A percentile compares a stretch with the other conserved stretches of the same genome.
phyloP scores from a whole-genome alignment of 495 filamentous ascomycete genomes.

The Aspergillus avenaceus region DNA sequence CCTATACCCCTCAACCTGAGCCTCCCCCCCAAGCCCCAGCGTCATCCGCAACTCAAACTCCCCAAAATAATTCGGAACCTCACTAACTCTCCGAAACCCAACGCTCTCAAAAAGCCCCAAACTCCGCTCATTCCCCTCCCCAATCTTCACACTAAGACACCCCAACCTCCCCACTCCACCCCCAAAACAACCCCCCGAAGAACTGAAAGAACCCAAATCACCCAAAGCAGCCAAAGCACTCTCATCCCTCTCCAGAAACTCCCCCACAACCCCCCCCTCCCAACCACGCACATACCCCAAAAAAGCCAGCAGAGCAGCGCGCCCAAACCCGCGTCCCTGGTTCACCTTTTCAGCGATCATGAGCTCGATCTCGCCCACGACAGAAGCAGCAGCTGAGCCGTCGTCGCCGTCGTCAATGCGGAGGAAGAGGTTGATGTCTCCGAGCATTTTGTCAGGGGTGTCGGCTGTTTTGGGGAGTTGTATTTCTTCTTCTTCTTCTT shows the following conservation, averaged over 20 bases:
- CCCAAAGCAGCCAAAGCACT: conserved; percentile 12
- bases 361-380: conserved; percentile 76
- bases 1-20: conserved; percentile 29
- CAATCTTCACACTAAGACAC: conserved; percentile 60
- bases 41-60: conserved; percentile 53
- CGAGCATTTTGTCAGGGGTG: conserved; percentile 59
- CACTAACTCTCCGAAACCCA: conserved; percentile 47
- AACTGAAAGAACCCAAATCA: too few species aligned
- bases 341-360: conserved; percentile 69
- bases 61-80: conserved; percentile 60
- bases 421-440: conserved; percentile 86
- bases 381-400: conserved; percentile 26
- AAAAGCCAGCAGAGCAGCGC: conserved; percentile 62
- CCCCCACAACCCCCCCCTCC: conserved; percentile 48
- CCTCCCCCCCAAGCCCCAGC: conserved; percentile 22
- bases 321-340: conserved; percentile 62
- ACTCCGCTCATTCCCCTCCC: conserved; percentile 49
- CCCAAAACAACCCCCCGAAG: conserved; percentile 3
- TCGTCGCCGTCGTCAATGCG: conserved; percentile 42
- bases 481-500: neutral
- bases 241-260: conserved; percentile 45
- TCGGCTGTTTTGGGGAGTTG: conserved; percentile 42
- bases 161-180: neutral
- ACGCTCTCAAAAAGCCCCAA: conserved; percentile 57
- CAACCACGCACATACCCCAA: conserved; percentile 56